A percentile compares a stretch with the other conserved stretches of the same genome.
These are phyloP conservation scores for Cicer yamashitae DNA, from an alignment of 306 rosid species.

Conservation along the genomic window DNA sequence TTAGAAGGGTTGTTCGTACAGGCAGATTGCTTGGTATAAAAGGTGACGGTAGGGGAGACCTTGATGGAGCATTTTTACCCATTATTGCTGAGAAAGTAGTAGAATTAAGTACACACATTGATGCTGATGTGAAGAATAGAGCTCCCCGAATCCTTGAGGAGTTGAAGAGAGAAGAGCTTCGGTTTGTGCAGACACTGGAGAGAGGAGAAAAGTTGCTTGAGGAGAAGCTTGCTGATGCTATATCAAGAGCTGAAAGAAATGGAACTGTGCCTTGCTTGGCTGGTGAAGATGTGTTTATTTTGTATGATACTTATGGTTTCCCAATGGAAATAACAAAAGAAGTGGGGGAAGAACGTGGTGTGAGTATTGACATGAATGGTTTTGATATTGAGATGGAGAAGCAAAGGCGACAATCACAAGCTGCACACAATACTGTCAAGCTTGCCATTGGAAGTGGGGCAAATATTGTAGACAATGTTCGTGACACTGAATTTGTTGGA, in stretches of 20 bases:
- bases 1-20: slow-evolving; percentile 91
- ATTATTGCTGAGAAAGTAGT: slow-evolving; percentile 77
- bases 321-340: slow-evolving; percentile 93
- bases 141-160: slow-evolving; percentile 76
- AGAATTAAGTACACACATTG: slow-evolving; percentile 74
- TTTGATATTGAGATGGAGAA: slow-evolving; percentile 93
- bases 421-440: slow-evolving; percentile 87
- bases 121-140: slow-evolving; percentile 68
- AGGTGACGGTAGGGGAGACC: slow-evolving; percentile 81
- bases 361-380: slow-evolving; percentile 74
- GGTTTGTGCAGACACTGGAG: slow-evolving; percentile 91
- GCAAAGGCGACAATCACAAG: slow-evolving; percentile 97
- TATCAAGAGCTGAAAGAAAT: slow-evolving; percentile 63
- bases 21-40: slow-evolving; percentile 94
- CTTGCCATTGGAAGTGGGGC: slow-evolving; percentile 72
- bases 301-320: slow-evolving; percentile 90
- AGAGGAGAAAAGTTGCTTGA: slow-evolving; percentile 89
- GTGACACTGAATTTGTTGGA: slow-evolving; percentile 92
- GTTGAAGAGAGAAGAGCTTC: slow-evolving; percentile 93
- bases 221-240: slow-evolving; percentile 78
- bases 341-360: slow-evolving; percentile 92
- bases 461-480: slow-evolving; percentile 62
- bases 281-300: slow-evolving; percentile 90
- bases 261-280: slow-evolving; percentile 72
- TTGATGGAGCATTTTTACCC: slow-evolving; percentile 91